These are phyloP conservation scores for Tuber calosporum DNA, from an alignment of 495 filamentous ascomycete genomes.

Conservation along the genomic window DNA sequence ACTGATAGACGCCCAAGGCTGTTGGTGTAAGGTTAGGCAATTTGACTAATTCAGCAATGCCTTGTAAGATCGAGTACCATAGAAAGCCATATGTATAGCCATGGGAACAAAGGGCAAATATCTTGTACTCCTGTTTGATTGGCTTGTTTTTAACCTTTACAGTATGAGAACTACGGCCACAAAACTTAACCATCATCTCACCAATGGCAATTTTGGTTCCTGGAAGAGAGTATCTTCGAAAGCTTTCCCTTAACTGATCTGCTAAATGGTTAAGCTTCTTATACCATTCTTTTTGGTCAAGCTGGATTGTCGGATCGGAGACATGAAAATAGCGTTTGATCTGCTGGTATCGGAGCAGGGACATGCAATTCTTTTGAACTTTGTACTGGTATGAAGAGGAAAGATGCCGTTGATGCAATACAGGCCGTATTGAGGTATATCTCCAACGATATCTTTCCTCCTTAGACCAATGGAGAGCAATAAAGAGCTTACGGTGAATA, in stretches of 20 bases:
- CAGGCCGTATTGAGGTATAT: too few species aligned
- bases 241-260: not conserved
- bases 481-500: too few species aligned
- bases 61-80: constrained; percentile 1
- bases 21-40: not conserved
- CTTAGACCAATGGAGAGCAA: too few species aligned
- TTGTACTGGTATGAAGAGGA: too few species aligned
- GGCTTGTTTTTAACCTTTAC: constrained; percentile 17
- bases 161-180: constrained; percentile 6
- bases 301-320: not conserved
- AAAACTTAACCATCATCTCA: constrained; percentile 18
- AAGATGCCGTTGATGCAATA: too few species aligned
- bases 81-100: not conserved
- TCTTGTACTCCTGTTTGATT: constrained; percentile 14
- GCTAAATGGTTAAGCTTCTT: not conserved
- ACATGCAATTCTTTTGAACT: too few species aligned
- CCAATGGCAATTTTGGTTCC: constrained; percentile 14
- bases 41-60: not conserved
- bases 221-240: constrained; percentile 2
- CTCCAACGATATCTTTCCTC: too few species aligned
- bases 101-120: constrained; percentile 7
- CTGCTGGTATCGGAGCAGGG: too few species aligned
- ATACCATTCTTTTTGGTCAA: not conserved
- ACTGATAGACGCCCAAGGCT: constrained; percentile 4
- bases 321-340: too few species aligned